Evolutionary conservation across 2,329 filamentous ascomycete genomes (phyloP).

Genomic region (Sporothrix curviconia): DNA sequence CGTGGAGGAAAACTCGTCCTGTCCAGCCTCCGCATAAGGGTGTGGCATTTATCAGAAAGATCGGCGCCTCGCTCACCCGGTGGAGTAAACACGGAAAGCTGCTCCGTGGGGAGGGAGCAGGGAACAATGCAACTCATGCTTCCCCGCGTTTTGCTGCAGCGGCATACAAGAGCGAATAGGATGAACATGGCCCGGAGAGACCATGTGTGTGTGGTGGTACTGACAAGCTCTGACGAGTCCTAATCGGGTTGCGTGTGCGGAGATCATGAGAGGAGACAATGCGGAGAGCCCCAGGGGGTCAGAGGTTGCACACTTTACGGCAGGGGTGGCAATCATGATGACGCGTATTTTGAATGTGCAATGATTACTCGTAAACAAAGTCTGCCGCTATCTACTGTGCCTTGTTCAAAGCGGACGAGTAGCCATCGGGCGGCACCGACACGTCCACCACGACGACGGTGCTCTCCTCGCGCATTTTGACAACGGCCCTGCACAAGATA

Average conservation of each 20-base stretch:
- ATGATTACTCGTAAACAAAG: too few relatives aligned
- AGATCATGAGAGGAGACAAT: too few relatives aligned
- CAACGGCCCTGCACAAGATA: not conserved
- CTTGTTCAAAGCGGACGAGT: not conserved
- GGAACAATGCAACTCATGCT: not conserved
- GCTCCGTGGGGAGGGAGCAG: not conserved
- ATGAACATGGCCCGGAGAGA: not conserved
- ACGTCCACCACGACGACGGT: conserved; percentile 6
- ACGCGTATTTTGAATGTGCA: too few relatives aligned
- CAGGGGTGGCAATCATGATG: too few relatives aligned
- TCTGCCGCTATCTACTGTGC: not conserved
- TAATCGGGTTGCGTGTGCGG: too few relatives aligned
- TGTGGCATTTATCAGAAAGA: too few relatives aligned
- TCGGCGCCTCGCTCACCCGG: too few relatives aligned
- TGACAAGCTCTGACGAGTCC: too few relatives aligned
- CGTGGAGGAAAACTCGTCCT: not conserved
- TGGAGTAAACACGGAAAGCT: not conserved
- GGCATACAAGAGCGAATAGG: not conserved
- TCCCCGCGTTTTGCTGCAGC: too few relatives aligned
- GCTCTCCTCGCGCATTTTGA: not conserved
- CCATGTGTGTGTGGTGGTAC: too few relatives aligned
- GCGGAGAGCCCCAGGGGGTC: too few relatives aligned
- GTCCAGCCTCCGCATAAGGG: not conserved
- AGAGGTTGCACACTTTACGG: too few relatives aligned
- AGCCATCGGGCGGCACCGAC: conserved; percentile 9